These are phyloP conservation scores for Hymenoscyphus infarciens DNA, from an alignment of 2,329 filamentous ascomycete genomes.

Conservation along the genomic window DNA sequence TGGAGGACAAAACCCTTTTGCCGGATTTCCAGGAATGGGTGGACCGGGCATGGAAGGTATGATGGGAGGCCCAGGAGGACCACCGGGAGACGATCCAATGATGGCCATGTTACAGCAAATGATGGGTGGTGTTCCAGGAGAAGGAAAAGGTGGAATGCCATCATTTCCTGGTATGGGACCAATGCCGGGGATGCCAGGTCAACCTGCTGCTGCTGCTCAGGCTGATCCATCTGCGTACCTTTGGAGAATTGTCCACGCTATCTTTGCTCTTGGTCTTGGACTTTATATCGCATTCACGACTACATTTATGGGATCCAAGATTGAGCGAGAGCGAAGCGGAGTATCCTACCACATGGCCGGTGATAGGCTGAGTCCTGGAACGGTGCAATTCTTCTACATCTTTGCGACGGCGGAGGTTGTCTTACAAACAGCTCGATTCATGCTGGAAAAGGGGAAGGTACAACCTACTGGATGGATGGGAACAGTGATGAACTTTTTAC, in stretches of 20 bases:
- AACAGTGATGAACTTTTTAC: slow-evolving; percentile 61
- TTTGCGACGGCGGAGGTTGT: slow-evolving; percentile 75
- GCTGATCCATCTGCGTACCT: slow-evolving; percentile 47
- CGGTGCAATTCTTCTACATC: slow-evolving; percentile 68
- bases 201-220: slow-evolving; percentile 33
- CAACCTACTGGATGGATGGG: slow-evolving; percentile 61
- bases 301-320: slow-evolving; percentile 63
- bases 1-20: slow-evolving; percentile 35
- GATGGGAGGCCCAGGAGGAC: slow-evolving; percentile 16
- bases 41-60: slow-evolving; percentile 33
- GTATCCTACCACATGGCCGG: slow-evolving; percentile 31
- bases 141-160: slow-evolving; percentile 34
- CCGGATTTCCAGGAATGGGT: slow-evolving; percentile 30
- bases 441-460: slow-evolving; percentile 58
- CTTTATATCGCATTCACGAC: slow-evolving; percentile 67
- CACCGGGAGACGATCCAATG: slow-evolving; percentile 56
- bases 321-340: slow-evolving; percentile 49
- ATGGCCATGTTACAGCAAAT: slow-evolving; percentile 74
- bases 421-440: slow-evolving; percentile 67
- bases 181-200: slow-evolving; percentile 37
- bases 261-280: slow-evolving; percentile 67
- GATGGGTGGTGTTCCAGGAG: slow-evolving; percentile 46
- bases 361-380: slow-evolving; percentile 36
- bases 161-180: slow-evolving; percentile 39
- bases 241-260: slow-evolving; percentile 71